Base-by-base conservation (phyloP, 805 yeast species). In the Gaillardinia entomophila region DNA sequence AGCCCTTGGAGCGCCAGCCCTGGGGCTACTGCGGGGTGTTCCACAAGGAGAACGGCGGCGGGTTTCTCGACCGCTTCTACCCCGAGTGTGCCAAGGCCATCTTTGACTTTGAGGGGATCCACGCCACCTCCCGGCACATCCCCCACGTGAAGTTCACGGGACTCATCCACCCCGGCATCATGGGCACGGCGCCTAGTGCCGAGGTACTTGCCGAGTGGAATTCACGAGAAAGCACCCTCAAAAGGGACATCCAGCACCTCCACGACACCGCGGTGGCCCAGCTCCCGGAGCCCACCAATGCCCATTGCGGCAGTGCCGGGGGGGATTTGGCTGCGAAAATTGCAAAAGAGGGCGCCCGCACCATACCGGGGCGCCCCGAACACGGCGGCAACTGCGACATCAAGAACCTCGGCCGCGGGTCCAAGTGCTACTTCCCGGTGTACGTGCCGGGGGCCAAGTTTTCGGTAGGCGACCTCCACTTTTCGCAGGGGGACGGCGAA, bases 321-420 rank as follows among this genome's bases (percentile, higher is more conserved):
- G 42, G 35, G 1, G 63, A 48, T 7, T 33, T 57, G 14, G 48
- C 49, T 13, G 53, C 39, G 10, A 43, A 46, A 24, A 60, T 62
- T 22, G 64, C 55, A 6, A 48, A 47, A 28, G 61, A 60, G 29
- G 77, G 77, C n/a, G 74, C 75, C 6, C 56, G 77, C 25, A 71
- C 77, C 2, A 68, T 71, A 34, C 77, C 77, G 14, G 75, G 75
- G 1, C 46, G 75, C 41, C 75, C 71, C 18, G 77, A 71, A 51
- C 58, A 70, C 46, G 77, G 77, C 10, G 77, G 77, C 10, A 71
- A 71, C 43, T 70, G 75, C 48, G 77, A 71, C 39, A 71, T 71
- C 43, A 71, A 71, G 48, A 68, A 68, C 37, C 49, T 71, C 16
- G 63, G 74, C 3, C 47, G 73, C 29, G 77, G 76, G 4, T 67